Conservation (phyloP, 2,329 filamentous ascomycete species). For the Fusarium humuli region DNA sequence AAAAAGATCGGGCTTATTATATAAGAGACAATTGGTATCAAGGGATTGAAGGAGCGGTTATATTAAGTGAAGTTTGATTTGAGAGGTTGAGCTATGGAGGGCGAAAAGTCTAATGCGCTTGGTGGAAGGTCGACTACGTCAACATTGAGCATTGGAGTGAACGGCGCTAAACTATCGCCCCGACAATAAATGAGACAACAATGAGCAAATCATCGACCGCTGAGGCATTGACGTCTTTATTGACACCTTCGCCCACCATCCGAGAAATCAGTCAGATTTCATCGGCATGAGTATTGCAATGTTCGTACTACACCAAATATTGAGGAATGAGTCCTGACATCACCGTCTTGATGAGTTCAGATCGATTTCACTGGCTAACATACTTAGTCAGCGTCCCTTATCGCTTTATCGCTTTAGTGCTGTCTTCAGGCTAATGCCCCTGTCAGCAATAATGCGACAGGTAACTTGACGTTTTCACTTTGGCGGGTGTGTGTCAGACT, state of each 20-base stretch:
- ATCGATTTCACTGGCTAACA: not conserved
- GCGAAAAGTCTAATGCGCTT: not conserved
- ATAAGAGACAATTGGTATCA: not conserved
- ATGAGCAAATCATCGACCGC: not conserved
- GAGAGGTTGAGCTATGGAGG: not conserved
- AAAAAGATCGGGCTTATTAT: accelerated
- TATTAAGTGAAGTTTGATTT: not conserved
- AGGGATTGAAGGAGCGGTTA: accelerated
- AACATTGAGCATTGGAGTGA: not conserved
- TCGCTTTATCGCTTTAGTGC: not conserved
- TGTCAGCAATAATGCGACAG: not conserved
- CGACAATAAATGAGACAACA: not conserved
- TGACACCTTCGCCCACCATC: not conserved
- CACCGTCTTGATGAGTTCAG: not conserved
- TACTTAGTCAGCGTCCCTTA: not conserved
- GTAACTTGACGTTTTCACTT: not conserved
- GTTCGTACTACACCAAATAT: not conserved
- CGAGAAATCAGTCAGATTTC: accelerated
- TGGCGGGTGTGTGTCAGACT: not conserved
- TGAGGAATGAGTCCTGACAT: not conserved
- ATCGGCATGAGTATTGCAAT: accelerated
- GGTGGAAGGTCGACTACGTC: conserved; percentile 21
- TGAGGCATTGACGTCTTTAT: accelerated
- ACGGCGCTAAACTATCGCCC: conserved; percentile 1
- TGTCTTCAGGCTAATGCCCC: not conserved